Base-by-base conservation (phyloP, 2,329 filamentous ascomycete species). In the Zymoseptoria ardabiliae region DNA sequence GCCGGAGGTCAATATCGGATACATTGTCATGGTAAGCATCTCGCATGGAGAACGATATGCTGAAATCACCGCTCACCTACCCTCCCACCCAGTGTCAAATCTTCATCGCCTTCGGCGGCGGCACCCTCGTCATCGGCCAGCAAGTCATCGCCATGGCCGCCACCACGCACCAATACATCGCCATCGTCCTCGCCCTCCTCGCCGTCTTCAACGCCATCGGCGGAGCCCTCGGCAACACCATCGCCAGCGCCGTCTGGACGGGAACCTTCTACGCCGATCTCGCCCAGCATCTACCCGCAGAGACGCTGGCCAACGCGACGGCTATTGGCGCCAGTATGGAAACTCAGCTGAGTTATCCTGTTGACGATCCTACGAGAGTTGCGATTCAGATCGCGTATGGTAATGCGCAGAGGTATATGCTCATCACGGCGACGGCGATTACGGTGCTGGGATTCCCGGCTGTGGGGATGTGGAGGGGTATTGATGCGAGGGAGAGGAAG, bases 81-180 rank as follows among this genome's bases (percentile, higher is more conserved):
- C 3, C 4, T 45, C 13, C 7, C 35, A n/a, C 35, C 2, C 35
- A 45, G 50, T 80, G 78, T 59, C 83, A 87, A 68, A 77, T 86
- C 53, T 78, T 86, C 60, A 80, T 87, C 60, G 81, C 83, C 6
- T 77, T 83, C 41, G 81, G 79, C 3, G 83, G 82, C 3, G 83
- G 82, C 11, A 77, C 81, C 10, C 75, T 85, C 5, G 80, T 83
- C 59, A 81, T 86, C 53, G 78, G 78, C 55, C 78, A 82, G 51
- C 81, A 88, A 68, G 78, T 87, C 66, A 82, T 82, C 9, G 79
- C 81, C 55, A 83, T 86, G 74, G 81, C 83, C 0, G 82, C 80
- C 1, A 58, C 60, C 1, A 64, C 61, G 0, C 67, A 68, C 49
- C 64, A 67, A 30, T 65, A 68, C 57, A 61, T 68, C 48, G 61